These are phyloP conservation scores for Perkinsus chesapeaki DNA, from an alignment of 169 alveolate species.

Conservation along the genomic window DNA sequence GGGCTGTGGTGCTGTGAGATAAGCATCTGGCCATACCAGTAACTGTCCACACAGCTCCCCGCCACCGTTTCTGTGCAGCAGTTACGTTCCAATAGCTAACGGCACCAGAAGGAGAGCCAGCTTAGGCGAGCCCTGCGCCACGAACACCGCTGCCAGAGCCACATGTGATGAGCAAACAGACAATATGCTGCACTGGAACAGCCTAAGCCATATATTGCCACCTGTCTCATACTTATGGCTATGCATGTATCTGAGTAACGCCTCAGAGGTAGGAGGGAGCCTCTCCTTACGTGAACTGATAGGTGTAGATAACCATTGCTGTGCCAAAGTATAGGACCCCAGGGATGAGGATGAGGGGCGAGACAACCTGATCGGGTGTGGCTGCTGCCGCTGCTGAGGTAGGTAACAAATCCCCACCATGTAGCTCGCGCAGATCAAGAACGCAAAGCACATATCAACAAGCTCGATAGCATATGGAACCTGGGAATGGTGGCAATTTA, in stretches of 20 bases:
- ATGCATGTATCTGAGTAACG: background rate
- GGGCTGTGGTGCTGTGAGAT: background rate
- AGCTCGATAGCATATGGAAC: background rate
- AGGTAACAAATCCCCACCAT: background rate
- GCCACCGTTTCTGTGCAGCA: background rate
- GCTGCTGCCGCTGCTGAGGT: background rate
- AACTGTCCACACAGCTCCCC: background rate
- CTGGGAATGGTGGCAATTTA: background rate
- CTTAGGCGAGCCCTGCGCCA: background rate
- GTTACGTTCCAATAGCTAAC: background rate
- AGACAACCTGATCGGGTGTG: background rate
- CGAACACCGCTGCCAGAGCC: background rate
- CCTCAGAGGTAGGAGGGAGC: background rate
- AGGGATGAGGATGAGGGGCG: background rate
- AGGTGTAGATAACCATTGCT: background rate
- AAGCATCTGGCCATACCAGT: background rate
- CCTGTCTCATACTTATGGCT: background rate
- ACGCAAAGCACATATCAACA: background rate
- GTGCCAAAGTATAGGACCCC: background rate
- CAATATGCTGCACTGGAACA: background rate
- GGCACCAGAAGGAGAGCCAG: background rate
- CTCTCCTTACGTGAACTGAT: background rate
- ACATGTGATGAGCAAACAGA: background rate
- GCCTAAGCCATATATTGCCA: background rate
- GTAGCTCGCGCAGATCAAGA: background rate